Evolutionary conservation across 78 protist genomes (phyloP).

Genomic region (Thecamonas trahens): DNA sequence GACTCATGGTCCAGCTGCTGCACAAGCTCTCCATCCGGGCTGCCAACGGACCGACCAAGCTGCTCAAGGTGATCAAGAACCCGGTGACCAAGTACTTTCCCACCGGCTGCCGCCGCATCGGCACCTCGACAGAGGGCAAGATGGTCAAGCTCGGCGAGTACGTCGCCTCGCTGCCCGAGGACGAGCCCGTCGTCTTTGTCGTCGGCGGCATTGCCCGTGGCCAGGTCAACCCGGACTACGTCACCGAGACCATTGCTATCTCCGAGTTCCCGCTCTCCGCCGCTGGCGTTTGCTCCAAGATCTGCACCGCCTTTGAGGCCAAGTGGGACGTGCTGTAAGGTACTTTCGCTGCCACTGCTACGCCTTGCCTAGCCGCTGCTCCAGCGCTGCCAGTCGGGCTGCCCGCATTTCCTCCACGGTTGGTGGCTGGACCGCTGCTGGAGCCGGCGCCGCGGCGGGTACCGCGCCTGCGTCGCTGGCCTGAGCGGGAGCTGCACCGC

Average conservation of each 20-base stretch:
- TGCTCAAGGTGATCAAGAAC: slow-evolving; percentile 90
- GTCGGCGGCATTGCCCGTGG: slow-evolving; percentile 78
- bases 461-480: no score
- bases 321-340: slow-evolving; percentile 69
- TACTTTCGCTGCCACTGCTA: no score
- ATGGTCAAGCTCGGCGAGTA: slow-evolving; percentile 7
- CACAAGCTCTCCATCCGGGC: slow-evolving; percentile 90
- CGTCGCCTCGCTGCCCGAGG: slow-evolving; percentile 7
- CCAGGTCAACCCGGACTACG: slow-evolving; percentile 41
- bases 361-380: no score
- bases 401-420: no score
- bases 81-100: slow-evolving; percentile 90
- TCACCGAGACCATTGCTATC: slow-evolving; percentile 63
- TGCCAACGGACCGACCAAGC: slow-evolving; percentile 67
- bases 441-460: no score
- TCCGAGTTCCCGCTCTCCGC: slow-evolving; percentile 78
- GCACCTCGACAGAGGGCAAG: slow-evolving; percentile 9
- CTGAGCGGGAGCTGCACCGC: no score
- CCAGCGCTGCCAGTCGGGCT: no score
- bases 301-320: slow-evolving; percentile 71
- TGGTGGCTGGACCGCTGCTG: no score
- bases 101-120: slow-evolving; percentile 28
- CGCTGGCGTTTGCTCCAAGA: slow-evolving; percentile 63
- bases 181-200: slow-evolving; percentile 61
- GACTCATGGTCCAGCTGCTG: slow-evolving; percentile 93